Percentiles rank a stretch among this genome's conserved stretches.
These are phyloP conservation scores for Trametopsis cervina DNA, from an alignment of 768 basidiomycete genomes.

Conservation along the genomic window DNA sequence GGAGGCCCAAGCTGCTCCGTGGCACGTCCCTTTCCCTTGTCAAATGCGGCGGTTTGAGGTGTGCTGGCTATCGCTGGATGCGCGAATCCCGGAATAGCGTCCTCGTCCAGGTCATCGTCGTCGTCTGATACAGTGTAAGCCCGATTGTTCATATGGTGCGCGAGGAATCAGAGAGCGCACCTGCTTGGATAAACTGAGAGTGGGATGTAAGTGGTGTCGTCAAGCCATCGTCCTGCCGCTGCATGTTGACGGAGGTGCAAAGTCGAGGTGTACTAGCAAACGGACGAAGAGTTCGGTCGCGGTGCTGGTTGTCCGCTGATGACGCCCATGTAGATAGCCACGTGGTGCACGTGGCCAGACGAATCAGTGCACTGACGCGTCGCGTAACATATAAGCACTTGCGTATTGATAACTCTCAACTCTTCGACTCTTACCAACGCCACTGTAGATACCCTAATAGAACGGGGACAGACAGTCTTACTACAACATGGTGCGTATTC, in stretches of 20 bases:
- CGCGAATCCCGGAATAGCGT: slow-evolving; percentile 72
- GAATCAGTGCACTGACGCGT: slow-evolving; percentile 27
- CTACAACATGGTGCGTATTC: slow-evolving; percentile 14
- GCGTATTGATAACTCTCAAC: slow-evolving; percentile 4
- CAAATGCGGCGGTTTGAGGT: slow-evolving; percentile 32
- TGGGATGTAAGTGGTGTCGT: slow-evolving; percentile 38
- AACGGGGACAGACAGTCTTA: no score
- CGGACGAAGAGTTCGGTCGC: neutral
- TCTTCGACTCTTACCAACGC: slow-evolving; percentile 7
- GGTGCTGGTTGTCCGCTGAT: slow-evolving; percentile 1
- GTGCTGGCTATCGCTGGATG: slow-evolving; percentile 45
- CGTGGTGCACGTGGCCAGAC: slow-evolving; percentile 13
- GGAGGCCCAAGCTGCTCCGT: slow-evolving; percentile 45
- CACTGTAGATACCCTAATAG: neutral
- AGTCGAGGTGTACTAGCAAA: neutral
- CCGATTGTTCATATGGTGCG: neutral
- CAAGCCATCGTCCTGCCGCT: slow-evolving; percentile 17
- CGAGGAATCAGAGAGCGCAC: slow-evolving; percentile 33
- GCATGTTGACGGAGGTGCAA: slow-evolving; percentile 9
- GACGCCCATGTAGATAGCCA: no score
- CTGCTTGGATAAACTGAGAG: slow-evolving; percentile 79
- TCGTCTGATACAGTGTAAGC: slow-evolving; percentile 40
- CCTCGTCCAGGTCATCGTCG: slow-evolving; percentile 80
- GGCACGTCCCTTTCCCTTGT: slow-evolving; percentile 72
- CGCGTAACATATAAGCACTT: slow-evolving; percentile 17